Evolutionary conservation across 768 basidiomycete genomes (phyloP).

Genomic region (Mycena filopes): DNA sequence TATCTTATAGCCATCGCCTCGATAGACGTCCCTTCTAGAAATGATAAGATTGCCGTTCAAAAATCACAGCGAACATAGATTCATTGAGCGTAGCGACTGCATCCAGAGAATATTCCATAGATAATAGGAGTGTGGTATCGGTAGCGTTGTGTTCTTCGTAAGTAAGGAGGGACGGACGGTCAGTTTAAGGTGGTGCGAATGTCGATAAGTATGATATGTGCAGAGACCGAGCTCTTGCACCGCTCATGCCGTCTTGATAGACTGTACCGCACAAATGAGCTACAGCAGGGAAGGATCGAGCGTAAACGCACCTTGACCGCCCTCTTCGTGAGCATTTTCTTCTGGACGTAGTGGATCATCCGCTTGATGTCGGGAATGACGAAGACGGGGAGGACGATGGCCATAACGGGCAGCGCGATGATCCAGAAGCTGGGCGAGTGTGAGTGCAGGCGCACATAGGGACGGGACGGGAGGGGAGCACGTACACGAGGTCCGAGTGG

Average conservation of each 20-base stretch:
- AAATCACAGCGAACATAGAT: no score
- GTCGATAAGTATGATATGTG: not conserved
- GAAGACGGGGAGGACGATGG: constrained; percentile 62
- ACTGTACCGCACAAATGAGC: not conserved
- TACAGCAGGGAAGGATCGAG: not conserved
- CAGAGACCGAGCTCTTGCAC: no score
- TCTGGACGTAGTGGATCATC: constrained; percentile 58
- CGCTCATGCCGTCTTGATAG: constrained; percentile 25
- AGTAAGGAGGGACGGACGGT: no score
- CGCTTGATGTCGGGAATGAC: constrained; percentile 60
- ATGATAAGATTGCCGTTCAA: no score
- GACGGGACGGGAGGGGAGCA: constrained; percentile 10
- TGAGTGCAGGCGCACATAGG: not conserved
- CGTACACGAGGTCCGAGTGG: constrained; percentile 60
- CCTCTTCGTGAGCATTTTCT: constrained; percentile 44
- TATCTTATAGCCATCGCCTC: no score
- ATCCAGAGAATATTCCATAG: no score
- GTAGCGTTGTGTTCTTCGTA: no score
- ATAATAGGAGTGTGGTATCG: no score
- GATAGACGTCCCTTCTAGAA: no score
- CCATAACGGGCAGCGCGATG: constrained; percentile 70
- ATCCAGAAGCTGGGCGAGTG: constrained; percentile 67
- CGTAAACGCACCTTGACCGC: constrained; percentile 24
- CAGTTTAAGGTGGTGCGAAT: no score
- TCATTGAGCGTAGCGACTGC: no score